phyloP scores from a whole-genome alignment of 345 rosid genomes.

The Lepidium didymum region DNA sequence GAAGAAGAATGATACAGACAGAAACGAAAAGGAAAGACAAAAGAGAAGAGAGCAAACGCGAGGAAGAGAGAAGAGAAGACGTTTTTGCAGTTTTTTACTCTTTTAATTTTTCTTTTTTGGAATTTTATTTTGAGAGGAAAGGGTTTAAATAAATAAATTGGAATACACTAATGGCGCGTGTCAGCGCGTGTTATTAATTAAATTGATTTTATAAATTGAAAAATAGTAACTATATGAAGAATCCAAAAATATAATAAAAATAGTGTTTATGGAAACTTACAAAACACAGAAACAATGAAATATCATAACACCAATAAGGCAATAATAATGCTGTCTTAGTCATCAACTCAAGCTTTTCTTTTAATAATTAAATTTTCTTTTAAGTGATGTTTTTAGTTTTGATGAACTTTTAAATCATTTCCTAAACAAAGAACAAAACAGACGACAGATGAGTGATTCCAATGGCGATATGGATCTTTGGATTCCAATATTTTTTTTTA shows the following conservation, averaged over 20 bases:
- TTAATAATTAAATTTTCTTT: not conserved
- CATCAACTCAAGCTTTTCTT: conserved; percentile 12
- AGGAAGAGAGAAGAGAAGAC: conserved; percentile 19
- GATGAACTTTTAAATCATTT: too few species aligned
- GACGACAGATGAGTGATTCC: too few species aligned
- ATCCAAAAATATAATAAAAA: not conserved
- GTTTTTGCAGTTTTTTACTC: too few species aligned
- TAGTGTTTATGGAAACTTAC: conserved; percentile 4
- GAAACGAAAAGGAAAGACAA: too few species aligned
- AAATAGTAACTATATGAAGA: not conserved
- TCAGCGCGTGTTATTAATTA: conserved; percentile 20
- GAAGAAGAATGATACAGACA: not conserved
- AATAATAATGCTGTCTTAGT: conserved; percentile 45
- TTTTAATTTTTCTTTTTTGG: too few species aligned
- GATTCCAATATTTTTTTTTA: too few species aligned
- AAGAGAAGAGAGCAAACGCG: conserved; percentile 30
- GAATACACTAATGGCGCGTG: conserved; percentile 26
- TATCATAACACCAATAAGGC: conserved; percentile 5
- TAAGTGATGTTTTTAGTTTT: not conserved
- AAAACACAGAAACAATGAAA: not conserved
- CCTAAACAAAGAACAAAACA: too few species aligned
- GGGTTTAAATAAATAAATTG: not conserved
- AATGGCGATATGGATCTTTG: too few species aligned
- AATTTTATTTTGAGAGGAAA: conserved; percentile 1
- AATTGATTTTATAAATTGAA: not conserved